Evolutionary conservation across 108 stramenopile species (phyloP).

Genomic region (Fistulifera pelliculosa): DNA sequence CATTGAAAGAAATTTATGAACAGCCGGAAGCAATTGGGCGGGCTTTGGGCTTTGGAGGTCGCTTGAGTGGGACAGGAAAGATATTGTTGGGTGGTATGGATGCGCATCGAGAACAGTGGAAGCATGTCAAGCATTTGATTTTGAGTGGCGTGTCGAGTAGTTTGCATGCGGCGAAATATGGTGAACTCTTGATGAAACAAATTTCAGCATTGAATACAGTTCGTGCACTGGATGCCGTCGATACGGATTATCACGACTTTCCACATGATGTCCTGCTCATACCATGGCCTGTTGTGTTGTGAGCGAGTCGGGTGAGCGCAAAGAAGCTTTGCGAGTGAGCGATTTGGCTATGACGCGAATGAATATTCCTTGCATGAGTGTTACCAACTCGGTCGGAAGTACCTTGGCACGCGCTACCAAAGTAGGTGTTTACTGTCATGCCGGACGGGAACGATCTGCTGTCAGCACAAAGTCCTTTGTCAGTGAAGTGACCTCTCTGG

Average conservation of each 20-base stretch:
- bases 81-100: conserved; percentile 86
- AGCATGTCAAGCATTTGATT: conserved; percentile 72
- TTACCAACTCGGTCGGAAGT: conserved; percentile 96
- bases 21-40: conserved; percentile 96
- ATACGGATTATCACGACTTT: conserved; percentile 79
- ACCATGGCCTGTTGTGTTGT: conserved; percentile 85
- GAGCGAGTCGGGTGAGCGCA: conserved; percentile 95
- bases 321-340: conserved; percentile 91
- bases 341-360: conserved; percentile 60
- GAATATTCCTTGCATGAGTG: conserved; percentile 79
- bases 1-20: conserved; percentile 83
- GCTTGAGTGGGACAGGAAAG: conserved; percentile 43
- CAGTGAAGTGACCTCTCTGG: conserved; percentile 94
- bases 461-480: conserved; percentile 99
- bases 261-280: conserved; percentile 31
- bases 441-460: conserved; percentile 98
- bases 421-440: conserved; percentile 97
- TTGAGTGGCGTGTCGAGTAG: conserved; percentile 93
- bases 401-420: conserved; percentile 94
- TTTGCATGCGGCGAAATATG: conserved; percentile 86
- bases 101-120: conserved; percentile 49
- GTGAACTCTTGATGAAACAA: conserved; percentile 94
- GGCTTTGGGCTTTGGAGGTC: conserved; percentile 84
- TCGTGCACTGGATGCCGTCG: conserved; percentile 83
- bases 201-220: conserved; percentile 88